phyloP scores from a whole-genome alignment of 257 asterid genomes.

The Striga asiatica region DNA sequence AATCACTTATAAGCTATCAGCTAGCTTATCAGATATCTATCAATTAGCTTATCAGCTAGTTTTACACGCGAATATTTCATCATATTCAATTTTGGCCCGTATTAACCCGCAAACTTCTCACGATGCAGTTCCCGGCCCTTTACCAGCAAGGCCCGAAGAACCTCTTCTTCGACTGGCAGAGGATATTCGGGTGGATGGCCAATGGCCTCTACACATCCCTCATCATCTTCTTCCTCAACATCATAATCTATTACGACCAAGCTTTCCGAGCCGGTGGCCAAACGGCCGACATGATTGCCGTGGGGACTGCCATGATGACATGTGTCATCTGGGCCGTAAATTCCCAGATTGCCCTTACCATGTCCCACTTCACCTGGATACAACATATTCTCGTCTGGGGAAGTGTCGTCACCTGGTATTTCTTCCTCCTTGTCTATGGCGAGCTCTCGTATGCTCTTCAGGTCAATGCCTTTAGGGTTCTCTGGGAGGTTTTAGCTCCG shows the following conservation, averaged over 20 bases:
- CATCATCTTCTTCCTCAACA: slow-evolving; percentile 61
- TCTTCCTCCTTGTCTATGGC: slow-evolving; percentile 63
- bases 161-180: slow-evolving; percentile 76
- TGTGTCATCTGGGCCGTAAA: slow-evolving; percentile 85
- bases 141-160: slow-evolving; percentile 95
- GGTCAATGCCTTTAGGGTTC: slow-evolving; percentile 41
- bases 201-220: slow-evolving; percentile 78
- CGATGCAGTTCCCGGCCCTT: slow-evolving; percentile 81
- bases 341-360: slow-evolving; percentile 73
- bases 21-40: no score
- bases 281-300: slow-evolving; percentile 75
- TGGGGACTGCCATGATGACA: slow-evolving; percentile 93
- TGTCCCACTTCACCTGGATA: slow-evolving; percentile 95
- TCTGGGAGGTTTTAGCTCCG: slow-evolving; percentile 66
- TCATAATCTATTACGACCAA: slow-evolving; percentile 68
- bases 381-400: slow-evolving; percentile 75
- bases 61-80: not conserved
- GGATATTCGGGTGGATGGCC: slow-evolving; percentile 92
- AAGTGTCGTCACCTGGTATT: slow-evolving; percentile 65
- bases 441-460: slow-evolving; percentile 29
- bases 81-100: not conserved
- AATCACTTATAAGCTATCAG: no score
- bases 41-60: no score
- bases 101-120: not conserved
- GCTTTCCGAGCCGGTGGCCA: slow-evolving; percentile 83